Percentiles rank a stretch among this genome's conserved stretches.
These are phyloP conservation scores for Phytophthora cryptogea DNA, from an alignment of 352 stramenopile genomes.

Conservation along the genomic window DNA sequence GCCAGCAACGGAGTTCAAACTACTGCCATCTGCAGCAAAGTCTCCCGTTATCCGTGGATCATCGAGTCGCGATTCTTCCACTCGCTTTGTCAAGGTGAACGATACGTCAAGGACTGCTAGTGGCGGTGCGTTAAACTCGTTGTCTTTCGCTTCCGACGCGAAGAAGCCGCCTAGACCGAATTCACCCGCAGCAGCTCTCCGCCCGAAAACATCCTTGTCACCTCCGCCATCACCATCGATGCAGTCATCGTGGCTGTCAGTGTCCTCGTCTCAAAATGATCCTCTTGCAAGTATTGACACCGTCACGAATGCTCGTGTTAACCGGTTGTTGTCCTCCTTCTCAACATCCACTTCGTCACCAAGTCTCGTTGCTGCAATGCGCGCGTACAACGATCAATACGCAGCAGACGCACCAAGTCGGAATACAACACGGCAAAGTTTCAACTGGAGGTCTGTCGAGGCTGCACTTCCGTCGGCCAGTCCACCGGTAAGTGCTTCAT, in stretches of 20 bases:
- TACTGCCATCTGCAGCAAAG: constrained; percentile 33
- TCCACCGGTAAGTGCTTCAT: neutral
- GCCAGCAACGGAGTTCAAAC: constrained; percentile 40
- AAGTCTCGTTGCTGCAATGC: constrained; percentile 28
- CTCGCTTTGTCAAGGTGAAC: constrained; percentile 17
- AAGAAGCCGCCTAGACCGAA: constrained; percentile 17
- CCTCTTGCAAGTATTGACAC: constrained; percentile 46
- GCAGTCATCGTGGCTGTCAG: constrained; percentile 22
- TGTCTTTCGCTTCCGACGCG: constrained; percentile 1
- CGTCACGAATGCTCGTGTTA: constrained; percentile 42
- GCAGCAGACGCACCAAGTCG: constrained; percentile 5
- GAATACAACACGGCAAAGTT: constrained; percentile 20
- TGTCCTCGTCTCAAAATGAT: constrained; percentile 32
- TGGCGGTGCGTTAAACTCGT: constrained; percentile 3
- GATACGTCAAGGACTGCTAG: constrained; percentile 16
- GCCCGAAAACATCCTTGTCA: constrained; percentile 11
- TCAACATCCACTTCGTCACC: constrained; percentile 30
- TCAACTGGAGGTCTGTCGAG: constrained; percentile 36
- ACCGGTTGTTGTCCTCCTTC: constrained; percentile 35
- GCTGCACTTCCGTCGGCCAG: constrained; percentile 14
- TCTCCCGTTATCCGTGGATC: constrained; percentile 24
- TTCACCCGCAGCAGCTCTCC: constrained; percentile 7
- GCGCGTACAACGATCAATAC: constrained; percentile 29
- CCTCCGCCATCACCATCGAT: constrained; percentile 20
- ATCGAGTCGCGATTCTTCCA: constrained; percentile 14